phyloP scores from a whole-genome alignment of 768 basidiomycete genomes.

The Mycena polygramma region DNA sequence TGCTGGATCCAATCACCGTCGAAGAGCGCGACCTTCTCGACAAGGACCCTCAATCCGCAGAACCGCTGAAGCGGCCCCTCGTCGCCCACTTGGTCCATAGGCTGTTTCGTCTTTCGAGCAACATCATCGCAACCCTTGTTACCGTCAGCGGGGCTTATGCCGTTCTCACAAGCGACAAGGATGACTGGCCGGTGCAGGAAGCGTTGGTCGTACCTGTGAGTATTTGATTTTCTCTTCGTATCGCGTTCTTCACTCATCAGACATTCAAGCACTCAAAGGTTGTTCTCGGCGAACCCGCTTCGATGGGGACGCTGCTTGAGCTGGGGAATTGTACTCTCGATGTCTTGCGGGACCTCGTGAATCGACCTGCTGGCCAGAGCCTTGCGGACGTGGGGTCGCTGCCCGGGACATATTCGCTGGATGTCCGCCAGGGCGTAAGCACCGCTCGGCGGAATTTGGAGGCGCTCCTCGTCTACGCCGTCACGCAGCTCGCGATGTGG shows the following conservation, averaged over 20 bases:
- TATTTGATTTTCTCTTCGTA: conserved; percentile 28
- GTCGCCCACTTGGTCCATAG: conserved; percentile 79
- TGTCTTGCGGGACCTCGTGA: conserved; percentile 75
- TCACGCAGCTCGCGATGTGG: conserved; percentile 86
- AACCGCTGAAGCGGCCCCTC: conserved; percentile 79
- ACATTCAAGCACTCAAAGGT: conserved; percentile 82
- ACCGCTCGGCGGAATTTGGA: conserved; percentile 77
- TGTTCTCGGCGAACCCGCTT: conserved; percentile 84
- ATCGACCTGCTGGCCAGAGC: conserved; percentile 70
- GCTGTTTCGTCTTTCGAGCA: conserved; percentile 77
- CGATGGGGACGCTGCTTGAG: conserved; percentile 90
- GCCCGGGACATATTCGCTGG: conserved; percentile 51
- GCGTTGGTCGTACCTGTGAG: conserved; percentile 81
- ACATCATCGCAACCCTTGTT: conserved; percentile 77
- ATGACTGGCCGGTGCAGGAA: conserved; percentile 80
- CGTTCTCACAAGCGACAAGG: conserved; percentile 72
- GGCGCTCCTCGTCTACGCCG: conserved; percentile 74
- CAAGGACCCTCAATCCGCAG: conserved; percentile 70
- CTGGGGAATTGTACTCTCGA: conserved; percentile 84
- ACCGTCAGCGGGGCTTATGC: conserved; percentile 77
- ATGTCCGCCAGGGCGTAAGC: conserved; percentile 69
- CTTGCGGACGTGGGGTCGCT: conserved; percentile 53
- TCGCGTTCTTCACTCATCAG: background rate
- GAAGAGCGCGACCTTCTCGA: conserved; percentile 82
- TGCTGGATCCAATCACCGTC: conserved; percentile 82